phyloP scores from a whole-genome alignment of 208 protist genomes.

The Trypanosoma conorhini region DNA sequence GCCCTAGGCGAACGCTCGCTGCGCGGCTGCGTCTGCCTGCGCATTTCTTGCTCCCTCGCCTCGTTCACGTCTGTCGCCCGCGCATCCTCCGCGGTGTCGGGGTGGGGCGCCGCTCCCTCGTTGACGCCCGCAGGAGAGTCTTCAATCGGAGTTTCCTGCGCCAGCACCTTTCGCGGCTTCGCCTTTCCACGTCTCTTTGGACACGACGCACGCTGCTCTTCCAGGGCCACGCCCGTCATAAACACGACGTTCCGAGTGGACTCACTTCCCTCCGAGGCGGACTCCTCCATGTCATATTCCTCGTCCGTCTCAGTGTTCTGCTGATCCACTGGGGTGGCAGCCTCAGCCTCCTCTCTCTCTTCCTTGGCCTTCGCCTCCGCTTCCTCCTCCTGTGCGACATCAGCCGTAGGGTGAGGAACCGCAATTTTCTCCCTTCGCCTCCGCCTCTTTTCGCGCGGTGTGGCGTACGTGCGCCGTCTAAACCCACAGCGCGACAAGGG shows the following conservation, averaged over 20 bases:
- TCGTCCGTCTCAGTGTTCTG: neutral
- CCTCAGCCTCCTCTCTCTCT: neutral
- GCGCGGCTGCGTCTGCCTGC: neutral
- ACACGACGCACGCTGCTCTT: neutral
- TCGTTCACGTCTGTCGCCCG: neutral
- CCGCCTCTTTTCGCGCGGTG: slow-evolving; percentile 1
- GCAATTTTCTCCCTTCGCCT: slow-evolving; percentile 6
- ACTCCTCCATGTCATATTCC: neutral
- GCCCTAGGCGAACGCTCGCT: neutral
- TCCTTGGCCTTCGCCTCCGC: neutral
- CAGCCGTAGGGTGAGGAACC: neutral
- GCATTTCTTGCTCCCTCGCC: neutral
- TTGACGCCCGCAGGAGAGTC: neutral
- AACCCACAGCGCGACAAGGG: neutral
- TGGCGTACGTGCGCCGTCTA: neutral
- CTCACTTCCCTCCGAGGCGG: neutral
- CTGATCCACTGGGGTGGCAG: neutral
- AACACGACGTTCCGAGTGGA: slow-evolving; percentile 27
- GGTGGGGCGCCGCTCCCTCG: neutral
- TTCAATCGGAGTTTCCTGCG: neutral
- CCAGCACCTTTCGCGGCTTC: neutral
- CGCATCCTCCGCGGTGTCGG: neutral
- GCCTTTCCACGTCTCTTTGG: neutral
- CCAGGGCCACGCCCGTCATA: slow-evolving; percentile 30
- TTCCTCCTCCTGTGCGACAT: slow-evolving; percentile 11